Conservation (phyloP, 2,329 filamentous ascomycete species). For the Aureobasidium lini region DNA sequence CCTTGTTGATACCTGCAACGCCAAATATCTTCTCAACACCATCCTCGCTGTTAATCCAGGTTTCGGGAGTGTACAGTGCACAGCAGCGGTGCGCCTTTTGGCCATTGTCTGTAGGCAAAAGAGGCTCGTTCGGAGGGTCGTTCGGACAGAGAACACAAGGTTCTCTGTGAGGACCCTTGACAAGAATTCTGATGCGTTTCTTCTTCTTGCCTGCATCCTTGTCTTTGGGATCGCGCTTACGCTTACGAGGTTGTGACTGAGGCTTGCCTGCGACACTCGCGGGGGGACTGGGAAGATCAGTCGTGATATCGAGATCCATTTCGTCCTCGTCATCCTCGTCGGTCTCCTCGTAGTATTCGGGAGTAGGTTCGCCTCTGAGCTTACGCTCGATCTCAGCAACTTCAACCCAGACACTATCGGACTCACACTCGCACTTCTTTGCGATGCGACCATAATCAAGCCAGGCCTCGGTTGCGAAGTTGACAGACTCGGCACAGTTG, state of each 20-base stretch:
- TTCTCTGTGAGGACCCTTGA: constrained; percentile 63
- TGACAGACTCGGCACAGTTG: constrained; percentile 97
- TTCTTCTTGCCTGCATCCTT: constrained; percentile 51
- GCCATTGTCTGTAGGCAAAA: constrained; percentile 83
- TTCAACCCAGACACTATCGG: constrained; percentile 98
- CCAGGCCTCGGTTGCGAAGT: constrained; percentile 95
- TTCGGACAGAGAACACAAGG: constrained; percentile 92
- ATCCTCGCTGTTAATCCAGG: constrained; percentile 62
- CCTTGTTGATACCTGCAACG: constrained; percentile 73
- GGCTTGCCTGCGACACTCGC: constrained; percentile 63
- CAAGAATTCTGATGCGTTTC: constrained; percentile 70
- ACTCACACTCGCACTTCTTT: constrained; percentile 93
- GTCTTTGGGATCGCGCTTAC: constrained; percentile 52
- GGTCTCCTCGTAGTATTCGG: constrained; percentile 74
- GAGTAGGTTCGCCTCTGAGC: constrained; percentile 71
- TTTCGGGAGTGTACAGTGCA: constrained; percentile 86
- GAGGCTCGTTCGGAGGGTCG: constrained; percentile 68
- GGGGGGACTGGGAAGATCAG: constrained; percentile 71
- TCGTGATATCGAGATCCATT: constrained; percentile 40
- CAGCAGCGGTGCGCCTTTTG: constrained; percentile 82
- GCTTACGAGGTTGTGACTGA: constrained; percentile 48
- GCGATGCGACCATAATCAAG: constrained; percentile 90
- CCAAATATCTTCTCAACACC: constrained; percentile 70
- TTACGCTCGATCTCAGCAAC: constrained; percentile 94
- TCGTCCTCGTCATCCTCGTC: constrained; percentile 60